Evolutionary conservation across 176 grass and related monocot genomes (phyloP).

Genomic region (Olyra latifolia): DNA sequence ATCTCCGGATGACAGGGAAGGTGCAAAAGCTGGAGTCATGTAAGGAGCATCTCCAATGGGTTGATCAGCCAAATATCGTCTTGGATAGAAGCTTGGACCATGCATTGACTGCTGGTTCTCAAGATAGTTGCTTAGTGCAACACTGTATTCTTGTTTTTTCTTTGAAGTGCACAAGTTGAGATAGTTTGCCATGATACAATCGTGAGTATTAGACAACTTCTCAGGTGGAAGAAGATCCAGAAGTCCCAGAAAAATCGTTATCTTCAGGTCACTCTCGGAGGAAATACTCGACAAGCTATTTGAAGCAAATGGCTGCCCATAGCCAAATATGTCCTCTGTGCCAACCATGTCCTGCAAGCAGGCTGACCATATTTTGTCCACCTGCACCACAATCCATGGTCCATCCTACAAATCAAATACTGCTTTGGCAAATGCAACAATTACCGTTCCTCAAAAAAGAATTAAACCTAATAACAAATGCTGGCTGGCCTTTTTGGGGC

Average conservation of each 20-base stretch:
- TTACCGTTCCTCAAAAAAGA: not conserved
- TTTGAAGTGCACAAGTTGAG: slow-evolving; percentile 18
- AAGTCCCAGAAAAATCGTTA: slow-evolving; percentile 27
- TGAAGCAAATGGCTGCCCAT: slow-evolving; percentile 14
- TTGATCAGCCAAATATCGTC: slow-evolving; percentile 27
- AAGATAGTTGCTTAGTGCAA: slow-evolving; percentile 7
- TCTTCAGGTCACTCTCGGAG: slow-evolving; percentile 26
- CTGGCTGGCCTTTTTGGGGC: not conserved
- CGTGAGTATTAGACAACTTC: slow-evolving; percentile 8
- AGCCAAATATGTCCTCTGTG: slow-evolving; percentile 20
- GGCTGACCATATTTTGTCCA: slow-evolving; percentile 43
- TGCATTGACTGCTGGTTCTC: slow-evolving; percentile 1
- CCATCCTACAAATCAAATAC: slow-evolving; percentile 8
- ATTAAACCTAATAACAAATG: not conserved
- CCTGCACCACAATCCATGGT: slow-evolving; percentile 40
- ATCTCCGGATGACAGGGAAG: not conserved
- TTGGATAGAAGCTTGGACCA: slow-evolving; percentile 6
- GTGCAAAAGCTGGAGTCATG: slow-evolving; percentile 21
- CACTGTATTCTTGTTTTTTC: not conserved
- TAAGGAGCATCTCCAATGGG: slow-evolving; percentile 22
- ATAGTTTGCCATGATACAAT: slow-evolving; percentile 40
- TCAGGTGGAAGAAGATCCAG: slow-evolving; percentile 35
- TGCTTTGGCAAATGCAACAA: slow-evolving; percentile 1
- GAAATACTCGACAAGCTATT: slow-evolving; percentile 6
- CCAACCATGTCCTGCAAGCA: slow-evolving; percentile 38